Evolutionary conservation across 2,329 filamentous ascomycete species (phyloP), one percentile per base, ranked within the genome.

Genomic region (Penicillium oxalicum): DNA sequence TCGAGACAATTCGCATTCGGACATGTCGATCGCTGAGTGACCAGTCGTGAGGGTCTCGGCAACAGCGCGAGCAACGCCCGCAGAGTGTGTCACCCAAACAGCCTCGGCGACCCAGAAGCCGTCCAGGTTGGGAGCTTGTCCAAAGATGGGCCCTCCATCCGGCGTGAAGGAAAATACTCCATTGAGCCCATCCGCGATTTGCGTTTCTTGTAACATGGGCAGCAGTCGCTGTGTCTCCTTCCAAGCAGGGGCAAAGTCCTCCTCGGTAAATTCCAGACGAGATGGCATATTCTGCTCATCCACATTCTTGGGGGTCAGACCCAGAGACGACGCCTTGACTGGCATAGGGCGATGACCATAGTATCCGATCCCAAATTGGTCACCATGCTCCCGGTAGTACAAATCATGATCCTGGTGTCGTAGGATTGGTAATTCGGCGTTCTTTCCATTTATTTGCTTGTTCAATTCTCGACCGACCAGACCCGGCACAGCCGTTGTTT

Each of bases 81-180:
- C 80, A 0, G 81, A 83, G 54, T 84, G 81, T 13, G 81, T 84
- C 0, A 84, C 81, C 81, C 81, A 84, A 0, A 84, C 80, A 4
- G 81, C 81, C 56, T 84, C 81, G 0, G 81, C 81, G 1, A 84
- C 79, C 55, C 74, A 83, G 64, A 84, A 84, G 9, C 79, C 79
- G 40, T 83, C 77, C 0, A 84, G 63, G 11, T 73, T 74, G 5
- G 81, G 80, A 0, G 79, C 72, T 56, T 78, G 74, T 2, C 81
- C 81, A 2, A 84, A 70, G 0, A 84, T 70, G 0, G 81, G 77
- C 0, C 79, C 80, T 0, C 81, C 81, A 45, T 84, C 81, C 0
- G 81, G 81, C 0, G 81, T 84, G 58, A 84, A 84, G 0, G 81
- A 84, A 63, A 84, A 81, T 56, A 84, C 75, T 2, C 81, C 81